Evolutionary conservation across 2,329 filamentous ascomycete species (phyloP).

Genomic region (Drechslera avenae): DNA sequence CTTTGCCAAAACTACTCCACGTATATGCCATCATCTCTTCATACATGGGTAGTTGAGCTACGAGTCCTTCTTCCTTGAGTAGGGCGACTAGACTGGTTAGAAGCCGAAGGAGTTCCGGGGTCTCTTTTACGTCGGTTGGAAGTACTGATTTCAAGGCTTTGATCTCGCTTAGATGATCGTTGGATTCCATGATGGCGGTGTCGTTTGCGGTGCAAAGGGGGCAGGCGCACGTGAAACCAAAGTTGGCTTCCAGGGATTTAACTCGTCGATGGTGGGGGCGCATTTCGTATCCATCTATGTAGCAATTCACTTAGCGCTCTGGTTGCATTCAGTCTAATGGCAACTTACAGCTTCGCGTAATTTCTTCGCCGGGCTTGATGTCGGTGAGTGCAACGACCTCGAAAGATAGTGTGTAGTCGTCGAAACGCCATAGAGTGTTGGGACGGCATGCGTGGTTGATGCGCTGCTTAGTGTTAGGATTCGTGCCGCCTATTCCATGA

Average conservation of each 20-base stretch:
- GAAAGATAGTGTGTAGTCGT: slow-evolving; percentile 33
- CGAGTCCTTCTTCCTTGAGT: slow-evolving; percentile 35
- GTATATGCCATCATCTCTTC: slow-evolving; percentile 44
- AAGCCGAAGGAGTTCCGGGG: slow-evolving; percentile 28
- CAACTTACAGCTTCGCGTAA: slow-evolving; percentile 38
- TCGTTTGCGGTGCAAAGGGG: slow-evolving; percentile 32
- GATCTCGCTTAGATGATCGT: slow-evolving; percentile 35
- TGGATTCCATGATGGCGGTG: slow-evolving; percentile 24
- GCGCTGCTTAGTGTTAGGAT: slow-evolving; percentile 25
- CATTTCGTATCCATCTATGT: slow-evolving; percentile 35
- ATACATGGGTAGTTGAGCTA: slow-evolving; percentile 31
- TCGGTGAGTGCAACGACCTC: slow-evolving; percentile 36
- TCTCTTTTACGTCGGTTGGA: slow-evolving; percentile 24
- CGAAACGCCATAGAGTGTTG: slow-evolving; percentile 42
- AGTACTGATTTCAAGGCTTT: slow-evolving; percentile 30
- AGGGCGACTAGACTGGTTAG: slow-evolving; percentile 32
- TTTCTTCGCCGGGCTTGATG: slow-evolving; percentile 37
- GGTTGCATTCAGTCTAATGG: neutral
- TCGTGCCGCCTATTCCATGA: fast-evolving
- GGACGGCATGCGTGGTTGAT: slow-evolving; percentile 46
- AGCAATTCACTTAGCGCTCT: neutral
- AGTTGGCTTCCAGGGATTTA: slow-evolving; percentile 26
- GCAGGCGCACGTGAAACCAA: slow-evolving; percentile 41
- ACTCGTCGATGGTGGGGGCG: slow-evolving; percentile 22
- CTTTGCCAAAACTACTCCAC: slow-evolving; percentile 33